Conservation (phyloP, 1,284 basidiomycete genomes). For the Ustilago esculenta region DNA sequence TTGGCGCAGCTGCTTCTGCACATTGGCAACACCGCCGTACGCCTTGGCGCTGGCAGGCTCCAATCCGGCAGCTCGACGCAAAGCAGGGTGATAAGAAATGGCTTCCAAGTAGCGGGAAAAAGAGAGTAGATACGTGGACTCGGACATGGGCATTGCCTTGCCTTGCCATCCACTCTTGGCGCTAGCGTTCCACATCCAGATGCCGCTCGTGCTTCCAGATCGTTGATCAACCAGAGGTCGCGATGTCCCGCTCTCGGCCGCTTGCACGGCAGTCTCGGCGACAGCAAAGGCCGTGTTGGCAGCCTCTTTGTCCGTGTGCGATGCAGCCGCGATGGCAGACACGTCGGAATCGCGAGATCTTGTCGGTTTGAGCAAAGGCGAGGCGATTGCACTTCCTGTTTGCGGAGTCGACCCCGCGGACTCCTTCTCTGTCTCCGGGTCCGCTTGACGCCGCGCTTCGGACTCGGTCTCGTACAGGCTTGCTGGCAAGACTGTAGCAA, state of each 20-base stretch:
- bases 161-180: conserved; percentile 46
- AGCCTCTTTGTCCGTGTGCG: conserved; percentile 44
- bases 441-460: too few relatives aligned
- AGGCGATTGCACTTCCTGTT: conserved; percentile 3
- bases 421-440: background rate
- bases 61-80: conserved; percentile 38
- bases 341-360: conserved; percentile 41
- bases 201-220: conserved; percentile 31
- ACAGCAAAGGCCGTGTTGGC: conserved; percentile 53
- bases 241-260: conserved; percentile 37
- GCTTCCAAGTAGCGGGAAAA: conserved; percentile 59
- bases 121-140: conserved; percentile 57
- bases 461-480: conserved; percentile 19
- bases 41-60: conserved; percentile 32
- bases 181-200: conserved; percentile 57
- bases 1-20: conserved; percentile 42
- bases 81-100: conserved; percentile 52
- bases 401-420: background rate
- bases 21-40: conserved; percentile 31
- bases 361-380: conserved; percentile 13
- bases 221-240: conserved; percentile 32
- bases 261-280: conserved; percentile 50
- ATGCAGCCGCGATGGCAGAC: conserved; percentile 47
- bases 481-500: conserved; percentile 37
- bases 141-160: conserved; percentile 42